Base-by-base conservation (phyloP, 371 early-diverging fungal species). In the Rhizopus stolonifer region DNA sequence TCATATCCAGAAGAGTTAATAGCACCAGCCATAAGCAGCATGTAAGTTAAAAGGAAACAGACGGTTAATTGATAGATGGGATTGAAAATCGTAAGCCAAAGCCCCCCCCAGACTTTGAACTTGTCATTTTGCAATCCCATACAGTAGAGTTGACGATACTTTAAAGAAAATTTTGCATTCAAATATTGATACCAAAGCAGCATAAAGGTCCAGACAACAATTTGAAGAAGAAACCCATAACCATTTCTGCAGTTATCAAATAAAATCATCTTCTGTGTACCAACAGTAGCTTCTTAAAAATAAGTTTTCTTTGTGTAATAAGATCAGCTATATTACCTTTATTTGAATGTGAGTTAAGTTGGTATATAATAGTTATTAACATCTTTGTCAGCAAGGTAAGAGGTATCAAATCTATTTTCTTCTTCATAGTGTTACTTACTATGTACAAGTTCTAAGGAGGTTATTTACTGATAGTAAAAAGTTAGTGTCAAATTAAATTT, bases 171-270 rank as follows among this genome's bases (percentile, higher is more conserved):
- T 21, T 77, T 68, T 5, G 85, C 87, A 52, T 86, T 82, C 29
- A 96, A 65, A 62, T 95, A 95, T 70, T 93, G 94, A 70, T 97
- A 92, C 90, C 89, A 88, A 56, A 91, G 88, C 58, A 89, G 69
- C 7, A 90, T 83, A 52, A 90, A 64, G 0, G 87, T 86, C 78
- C 85, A 91, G 4, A 90, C 84, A 40, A 90, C 67, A 58, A 89
- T 89, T 91, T 92, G 75, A 86, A 90, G 45, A 91, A 90, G 63
- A 86, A 89, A 22, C 81, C 86, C 65, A 89, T 77, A 50, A 88
- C 85, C 85, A 89, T 84, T 63, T 86, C 83, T 18, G 92, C 71
- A 15, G 78, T 86, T 15, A 92, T 80, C 29, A 90, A 62, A 50
- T 90, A 91, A n/a, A 89, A 86, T 94, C 95, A 88, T 52, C 91